Base-by-base conservation (phyloP, 345 rosid genomes). In the Carallia pectinifolia region DNA sequence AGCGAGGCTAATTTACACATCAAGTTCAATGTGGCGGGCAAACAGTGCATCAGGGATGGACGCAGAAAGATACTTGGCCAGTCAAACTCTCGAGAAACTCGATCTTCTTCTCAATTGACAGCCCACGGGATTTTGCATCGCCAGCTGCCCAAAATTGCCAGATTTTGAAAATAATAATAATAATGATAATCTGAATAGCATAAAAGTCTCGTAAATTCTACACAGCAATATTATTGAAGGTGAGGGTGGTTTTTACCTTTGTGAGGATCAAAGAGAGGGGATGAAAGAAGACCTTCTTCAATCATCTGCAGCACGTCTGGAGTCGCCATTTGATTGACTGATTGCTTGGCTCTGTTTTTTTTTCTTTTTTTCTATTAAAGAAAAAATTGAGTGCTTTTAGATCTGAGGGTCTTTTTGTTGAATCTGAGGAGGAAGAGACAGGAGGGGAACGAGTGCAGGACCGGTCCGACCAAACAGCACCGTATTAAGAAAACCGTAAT, bases 71-170 rank as follows among this genome's bases (percentile, higher is more conserved):
- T 78, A 90, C 97, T 77, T 83, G 86, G 76, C 91, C 98, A 1
- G 93, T 53, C 66, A 94, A 76, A 87, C 83, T 90, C 84, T 94
- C 98, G 36, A 94, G 95, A 71, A 83, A 84, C 62, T 94, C 97
- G 53, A 94, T 91, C 87, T 86, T 94, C 92, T 87, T 87, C 85
- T 94, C 98, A 59, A 91, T 80, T 38, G 95, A 88, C 58, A 86
- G 76, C 40, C 80, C 96, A 54, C 87, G 88, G 50, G 88, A 82
- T 67, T 72, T 86, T 8, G 50, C 81, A 76, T 64, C 66, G 66
- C 82, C 96, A 50, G 86, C 98, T 88, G 82, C 66, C 62, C 59
- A 76, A 65, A 17, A 59, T 50, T 18, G 12, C 29, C n/a, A 39
- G 30, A 34, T 38, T 38, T n/a, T 19, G 9, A 18, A 23, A 0